Base-by-base conservation (phyloP, 1,284 basidiomycete species). In the Papiliotrema laurentii region DNA sequence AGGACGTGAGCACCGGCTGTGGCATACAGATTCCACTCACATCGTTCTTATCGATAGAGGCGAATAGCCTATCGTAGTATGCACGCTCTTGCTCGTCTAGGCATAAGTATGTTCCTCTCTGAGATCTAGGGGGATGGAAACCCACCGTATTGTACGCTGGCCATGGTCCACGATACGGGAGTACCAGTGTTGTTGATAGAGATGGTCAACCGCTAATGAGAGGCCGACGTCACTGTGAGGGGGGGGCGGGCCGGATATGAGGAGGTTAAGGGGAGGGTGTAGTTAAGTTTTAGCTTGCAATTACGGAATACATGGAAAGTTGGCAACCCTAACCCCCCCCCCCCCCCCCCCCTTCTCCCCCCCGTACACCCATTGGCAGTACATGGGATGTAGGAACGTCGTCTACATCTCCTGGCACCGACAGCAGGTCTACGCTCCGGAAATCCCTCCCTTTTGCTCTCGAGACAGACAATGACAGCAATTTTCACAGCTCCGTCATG, bases 11-110 rank as follows among this genome's bases (percentile, higher is more conserved):
- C 7, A 26, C 21, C 18, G 33, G 22, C 16, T 9, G 43, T 24
- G 10, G 13, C 13, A 25, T 25, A 7, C 14, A 31, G 24, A 9
- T 22, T 18, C 7, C 6, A 48, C 47, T 25, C 40, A 66, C 71
- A 31, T 63, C 54, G 40, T 72, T 65, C 53, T 68, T 71, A 56
- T 70, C 68, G 18, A 72, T 55, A 7, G 60, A 47, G 7, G 61
- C 49, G 57, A 73, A 74, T 14, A 74, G 63, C 45, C 61, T 59
- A 48, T 72, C 69, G 49, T 67, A 74, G 58, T 72, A 74, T 33
- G 64, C 54, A 51, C 60, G 59, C 60, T 74, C 72, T 45, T 68
- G 66, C 5, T 64, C 57, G 47, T 62, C 62, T 66, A 44, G 28
- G 27, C 6, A 27, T 10, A 33, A 10, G 30, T 33, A 33, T n/a